A percentile compares a stretch with the other conserved stretches of the same genome.
Conservation (phyloP, 2,329 filamentous ascomycete species). For the Lachnellula suecica region DNA sequence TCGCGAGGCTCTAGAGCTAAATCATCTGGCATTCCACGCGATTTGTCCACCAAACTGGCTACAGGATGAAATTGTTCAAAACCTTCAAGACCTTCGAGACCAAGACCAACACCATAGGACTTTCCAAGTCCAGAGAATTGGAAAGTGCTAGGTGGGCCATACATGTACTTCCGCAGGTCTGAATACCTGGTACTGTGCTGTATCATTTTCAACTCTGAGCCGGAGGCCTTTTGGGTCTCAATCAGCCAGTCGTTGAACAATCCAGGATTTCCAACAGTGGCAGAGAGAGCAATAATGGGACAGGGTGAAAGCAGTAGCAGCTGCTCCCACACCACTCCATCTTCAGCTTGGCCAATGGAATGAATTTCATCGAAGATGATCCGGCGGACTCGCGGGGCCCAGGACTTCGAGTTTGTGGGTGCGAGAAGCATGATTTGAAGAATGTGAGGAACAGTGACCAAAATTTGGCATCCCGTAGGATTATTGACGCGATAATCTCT, state of each 20-base stretch:
- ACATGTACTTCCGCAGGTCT: constrained; percentile 74
- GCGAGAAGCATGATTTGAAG: constrained; percentile 75
- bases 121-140: constrained; percentile 34
- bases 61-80: constrained; percentile 59
- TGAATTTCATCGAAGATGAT: constrained; percentile 86
- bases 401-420: constrained; percentile 63
- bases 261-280: constrained; percentile 73
- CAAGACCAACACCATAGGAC: constrained; percentile 39
- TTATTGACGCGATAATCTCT: constrained; percentile 75
- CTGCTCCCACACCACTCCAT: constrained; percentile 78
- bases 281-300: constrained; percentile 76
- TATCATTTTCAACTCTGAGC: constrained; percentile 65
- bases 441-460: constrained; percentile 77
- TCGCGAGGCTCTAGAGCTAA: constrained; percentile 70
- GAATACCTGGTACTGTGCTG: constrained; percentile 70
- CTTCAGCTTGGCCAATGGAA: constrained; percentile 74
- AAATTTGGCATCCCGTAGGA: constrained; percentile 67
- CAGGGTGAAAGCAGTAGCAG: constrained; percentile 72
- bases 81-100: constrained; percentile 40
- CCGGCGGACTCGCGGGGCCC: constrained; percentile 66
- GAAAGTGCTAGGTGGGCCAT: constrained; percentile 48
- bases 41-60: constrained; percentile 58
- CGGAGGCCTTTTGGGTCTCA: constrained; percentile 61
- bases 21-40: constrained; percentile 65
- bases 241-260: constrained; percentile 70